Base-by-base conservation (phyloP, 2,329 filamentous ascomycete species). In the Trichoderma hamatum region DNA sequence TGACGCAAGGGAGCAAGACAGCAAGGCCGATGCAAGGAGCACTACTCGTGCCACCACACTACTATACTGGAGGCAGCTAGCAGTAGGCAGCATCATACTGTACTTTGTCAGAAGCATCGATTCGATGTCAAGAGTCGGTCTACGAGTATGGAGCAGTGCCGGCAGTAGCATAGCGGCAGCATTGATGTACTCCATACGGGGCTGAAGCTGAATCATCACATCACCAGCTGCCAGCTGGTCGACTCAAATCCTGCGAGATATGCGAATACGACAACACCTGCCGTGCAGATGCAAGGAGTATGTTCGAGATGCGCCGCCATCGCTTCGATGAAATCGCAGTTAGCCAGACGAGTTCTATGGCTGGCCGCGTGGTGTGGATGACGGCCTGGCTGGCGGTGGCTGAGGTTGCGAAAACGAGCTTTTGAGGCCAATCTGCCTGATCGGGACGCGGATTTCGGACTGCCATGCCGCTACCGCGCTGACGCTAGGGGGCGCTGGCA, bases 311-410 rank as follows among this genome's bases (percentile, higher is more conserved):
- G 60, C 60, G 60, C 60, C 60, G 43, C n/a, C 30, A 10, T 26
- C 54, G n/a, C 19, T 24, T 26, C 55, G 55, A 59, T 6, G 24
- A 24, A 9, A 49, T 24, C n/a, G 46, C 26, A 54, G 26, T 14
- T 54, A 16, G 24, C 24, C 9, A 26, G 24, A 26, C 49, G 49
- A 52, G n/a, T n/a, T n/a, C 24, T 3, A 52, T 52, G 43, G 60
- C 43, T 51, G 46, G 46, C 60, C 51, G 51, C 61, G 24, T 65
- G 62, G 51, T 43, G 30, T 34, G 39, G n/a, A 66, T 66, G 63
- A 58, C 63, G 28, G 63, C 39, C 39, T 58, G 63, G 63, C 52
- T 51, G 51, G 54, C 55, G 39, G 63, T 67, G 63, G 63, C 63
- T 67, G 54, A 59, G 32, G 49, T 55, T 43, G 59, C 26, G 26